These are phyloP conservation scores for Wickerhamiella sergipiensis DNA, from an alignment of 805 yeast species.

Conservation along the genomic window DNA sequence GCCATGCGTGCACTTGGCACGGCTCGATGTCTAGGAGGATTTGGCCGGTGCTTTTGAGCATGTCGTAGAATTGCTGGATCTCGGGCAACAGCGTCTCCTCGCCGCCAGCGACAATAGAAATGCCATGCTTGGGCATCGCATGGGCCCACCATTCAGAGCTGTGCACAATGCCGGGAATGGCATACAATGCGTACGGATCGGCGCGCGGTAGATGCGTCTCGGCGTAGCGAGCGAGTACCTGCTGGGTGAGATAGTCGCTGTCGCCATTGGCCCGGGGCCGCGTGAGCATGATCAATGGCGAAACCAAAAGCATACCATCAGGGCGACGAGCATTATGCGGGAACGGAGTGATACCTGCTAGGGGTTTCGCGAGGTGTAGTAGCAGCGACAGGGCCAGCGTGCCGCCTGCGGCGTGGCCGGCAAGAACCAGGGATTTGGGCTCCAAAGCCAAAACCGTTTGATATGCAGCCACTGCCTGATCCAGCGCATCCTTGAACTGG, in stretches of 20 bases:
- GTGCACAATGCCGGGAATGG: conserved; percentile 12
- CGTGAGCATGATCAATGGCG: conserved; percentile 16
- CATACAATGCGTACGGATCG: background rate
- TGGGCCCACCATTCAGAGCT: conserved; percentile 27
- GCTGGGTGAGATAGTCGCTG: conserved; percentile 13
- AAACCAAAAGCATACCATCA: conserved; percentile 23
- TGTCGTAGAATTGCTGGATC: conserved; percentile 24
- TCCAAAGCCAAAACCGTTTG: conserved; percentile 15
- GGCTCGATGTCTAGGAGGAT: conserved; percentile 25
- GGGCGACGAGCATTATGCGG: conserved; percentile 16
- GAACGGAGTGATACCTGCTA: conserved; percentile 9
- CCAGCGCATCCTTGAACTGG: conserved; percentile 21
- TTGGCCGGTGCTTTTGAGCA: conserved; percentile 20
- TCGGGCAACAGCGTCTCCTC: conserved; percentile 30
- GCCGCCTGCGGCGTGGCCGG: conserved; percentile 40
- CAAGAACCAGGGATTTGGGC: conserved; percentile 24
- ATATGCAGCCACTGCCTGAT: conserved; percentile 24
- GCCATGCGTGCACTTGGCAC: conserved; percentile 37
- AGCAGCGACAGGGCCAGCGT: conserved; percentile 29
- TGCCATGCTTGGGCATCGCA: conserved; percentile 31
- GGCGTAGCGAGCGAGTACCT: conserved; percentile 8
- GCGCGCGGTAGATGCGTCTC: conserved; percentile 2
- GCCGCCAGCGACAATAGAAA: conserved; percentile 31
- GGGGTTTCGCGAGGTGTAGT: conserved; percentile 27
- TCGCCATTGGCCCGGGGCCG: background rate